phyloP scores from a whole-genome alignment of 2,329 filamentous ascomycete species.

The Trichoderma sp. region DNA sequence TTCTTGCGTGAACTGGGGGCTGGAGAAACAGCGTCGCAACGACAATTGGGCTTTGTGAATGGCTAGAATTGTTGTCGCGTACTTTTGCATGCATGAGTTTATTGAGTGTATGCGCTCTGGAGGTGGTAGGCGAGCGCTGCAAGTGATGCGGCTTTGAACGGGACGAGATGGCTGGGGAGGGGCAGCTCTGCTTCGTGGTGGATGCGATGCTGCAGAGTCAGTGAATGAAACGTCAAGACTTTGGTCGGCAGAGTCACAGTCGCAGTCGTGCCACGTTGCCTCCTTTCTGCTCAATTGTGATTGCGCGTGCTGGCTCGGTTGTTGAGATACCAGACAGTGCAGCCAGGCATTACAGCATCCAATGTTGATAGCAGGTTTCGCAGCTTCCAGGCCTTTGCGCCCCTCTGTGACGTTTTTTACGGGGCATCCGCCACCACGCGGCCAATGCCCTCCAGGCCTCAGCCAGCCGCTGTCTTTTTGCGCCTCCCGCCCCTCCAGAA shows the following conservation, averaged over 20 bases:
- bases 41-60: conserved; percentile 17
- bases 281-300: neutral
- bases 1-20: neutral
- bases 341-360: neutral
- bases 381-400: neutral
- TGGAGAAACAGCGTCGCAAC: conserved; percentile 11
- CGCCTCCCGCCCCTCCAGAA: neutral
- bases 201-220: neutral
- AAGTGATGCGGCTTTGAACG: neutral
- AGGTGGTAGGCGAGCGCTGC: neutral
- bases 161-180: conserved; percentile 19
- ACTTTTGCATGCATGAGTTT: conserved; percentile 5
- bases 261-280: neutral
- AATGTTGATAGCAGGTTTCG: neutral
- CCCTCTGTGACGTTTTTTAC: conserved; percentile 25
- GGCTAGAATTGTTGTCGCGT: neutral
- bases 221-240: neutral
- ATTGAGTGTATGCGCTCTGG: neutral
- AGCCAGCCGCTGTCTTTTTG: conserved; percentile 13
- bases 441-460: conserved; percentile 6
- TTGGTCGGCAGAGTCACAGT: neutral
- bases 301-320: neutral
- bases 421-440: conserved; percentile 16
- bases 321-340: neutral
- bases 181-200: neutral